Base-by-base conservation (phyloP, 2,329 filamentous ascomycete genomes). In the Immersiporthe knoxdaviesiana region DNA sequence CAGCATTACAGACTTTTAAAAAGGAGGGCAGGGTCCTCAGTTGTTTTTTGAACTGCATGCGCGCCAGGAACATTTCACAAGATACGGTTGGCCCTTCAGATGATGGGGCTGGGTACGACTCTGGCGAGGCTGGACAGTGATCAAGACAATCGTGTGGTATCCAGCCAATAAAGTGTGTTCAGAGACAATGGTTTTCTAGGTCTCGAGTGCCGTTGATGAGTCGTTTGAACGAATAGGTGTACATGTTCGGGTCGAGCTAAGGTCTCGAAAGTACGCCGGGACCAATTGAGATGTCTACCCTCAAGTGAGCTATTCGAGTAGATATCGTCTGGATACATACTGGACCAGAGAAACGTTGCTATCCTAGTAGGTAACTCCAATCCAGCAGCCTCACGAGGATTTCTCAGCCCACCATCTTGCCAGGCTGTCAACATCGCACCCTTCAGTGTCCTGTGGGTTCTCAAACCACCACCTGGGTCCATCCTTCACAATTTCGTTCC, bases 391-490 rank as follows among this genome's bases (percentile, higher is more conserved):
- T 64, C 39, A 64, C 11, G 52, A n/a, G 30, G 50, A 41, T 21
- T 65, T 60, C 12, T 39, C 54, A 7, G 14, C 44, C 84, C 84
- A 86, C 84, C 84, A 86, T 10, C 71, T 70, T 71, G 78, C 79
- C 69, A 86, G 75, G 2, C 80, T 81, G 2, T 75, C 74, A 12
- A 84, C 82, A 74, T 84, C 80, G 63, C 85, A 87, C 85, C 85
- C 88, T 2, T 71, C 74, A 71, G 87, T 73, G 37, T 81, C 77
- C 41, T 71, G 72, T 4, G 84, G 84, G 64, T 85, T 77, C 73
- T 84, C 80, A 63, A 83, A 83, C 86, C 86, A 87, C 86, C 85
- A 88, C 16, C 71, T 74, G 4, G 70, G 72, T 0, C 76, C 76
- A 6, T 69, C 66, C 58, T 59, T 72, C 7, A 75, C 73, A 56